Conservation (phyloP, 2,329 filamentous ascomycete species). For the Magnaporthiopsis rhizophila region DNA sequence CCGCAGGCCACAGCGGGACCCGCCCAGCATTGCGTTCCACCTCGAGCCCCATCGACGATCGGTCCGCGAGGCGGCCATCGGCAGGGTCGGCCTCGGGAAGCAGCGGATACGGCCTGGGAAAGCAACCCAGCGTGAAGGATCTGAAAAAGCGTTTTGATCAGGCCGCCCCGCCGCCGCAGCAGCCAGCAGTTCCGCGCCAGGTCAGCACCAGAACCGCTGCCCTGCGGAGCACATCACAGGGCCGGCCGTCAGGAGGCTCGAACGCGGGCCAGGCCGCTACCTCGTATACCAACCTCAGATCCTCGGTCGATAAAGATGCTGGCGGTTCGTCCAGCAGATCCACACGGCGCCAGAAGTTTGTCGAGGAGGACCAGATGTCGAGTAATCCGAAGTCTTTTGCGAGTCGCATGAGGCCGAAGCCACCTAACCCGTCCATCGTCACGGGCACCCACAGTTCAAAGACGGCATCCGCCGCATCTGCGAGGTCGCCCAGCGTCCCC, state of each 20-base stretch:
- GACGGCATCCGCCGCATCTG: slow-evolving; percentile 32
- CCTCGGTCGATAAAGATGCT: slow-evolving; percentile 4
- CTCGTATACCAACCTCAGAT: slow-evolving; percentile 5
- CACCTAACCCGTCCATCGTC: slow-evolving; percentile 17
- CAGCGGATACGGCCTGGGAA: slow-evolving; percentile 6
- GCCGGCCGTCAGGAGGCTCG: background rate
- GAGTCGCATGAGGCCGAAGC: slow-evolving; percentile 48
- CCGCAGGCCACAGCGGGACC: slow-evolving; percentile 29
- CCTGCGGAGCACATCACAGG: background rate
- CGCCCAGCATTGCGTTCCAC: slow-evolving; percentile 42
- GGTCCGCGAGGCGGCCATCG: slow-evolving; percentile 19
- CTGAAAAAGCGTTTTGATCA: slow-evolving; percentile 73
- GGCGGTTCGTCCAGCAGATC: slow-evolving; percentile 17
- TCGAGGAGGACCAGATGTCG: slow-evolving; percentile 42
- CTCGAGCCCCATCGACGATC: slow-evolving; percentile 47
- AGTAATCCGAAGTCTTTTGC: slow-evolving; percentile 51
- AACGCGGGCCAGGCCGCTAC: background rate
- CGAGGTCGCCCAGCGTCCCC: slow-evolving; percentile 18
- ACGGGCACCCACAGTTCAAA: slow-evolving; percentile 31
- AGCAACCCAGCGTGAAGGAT: slow-evolving; percentile 68
- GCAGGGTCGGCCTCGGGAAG: slow-evolving; percentile 24
- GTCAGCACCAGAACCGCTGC: slow-evolving; percentile 2
- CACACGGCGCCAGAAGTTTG: slow-evolving; percentile 38
- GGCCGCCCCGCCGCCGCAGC: slow-evolving; percentile 22
- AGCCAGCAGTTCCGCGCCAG: slow-evolving; percentile 5